Conservation (phyloP, 129 eudicot species). For the Pittosporum tobira region DNA sequence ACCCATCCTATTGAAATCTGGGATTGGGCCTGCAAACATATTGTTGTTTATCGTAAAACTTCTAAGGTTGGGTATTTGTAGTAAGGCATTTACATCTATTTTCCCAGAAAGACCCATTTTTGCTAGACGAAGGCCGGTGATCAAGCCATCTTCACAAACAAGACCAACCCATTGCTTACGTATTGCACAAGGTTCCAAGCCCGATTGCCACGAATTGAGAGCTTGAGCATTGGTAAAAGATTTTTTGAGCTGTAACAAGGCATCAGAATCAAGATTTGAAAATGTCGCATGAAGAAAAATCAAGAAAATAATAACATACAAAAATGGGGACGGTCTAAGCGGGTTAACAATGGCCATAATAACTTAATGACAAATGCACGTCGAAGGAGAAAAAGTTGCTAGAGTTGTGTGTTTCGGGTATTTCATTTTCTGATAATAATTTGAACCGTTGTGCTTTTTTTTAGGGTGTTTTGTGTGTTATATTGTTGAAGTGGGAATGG, state of each 20-base stretch:
- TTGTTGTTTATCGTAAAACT: slow-evolving; percentile 22
- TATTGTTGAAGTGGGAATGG: slow-evolving; percentile 11
- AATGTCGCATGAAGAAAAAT: not conserved
- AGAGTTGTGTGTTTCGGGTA: slow-evolving; percentile 8
- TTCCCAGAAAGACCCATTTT: slow-evolving; percentile 32
- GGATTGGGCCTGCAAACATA: slow-evolving; percentile 34
- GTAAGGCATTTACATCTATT: slow-evolving; percentile 32
- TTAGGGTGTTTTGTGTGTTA: slow-evolving; percentile 19
- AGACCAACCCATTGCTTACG: slow-evolving; percentile 23
- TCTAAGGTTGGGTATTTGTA: slow-evolving; percentile 17
- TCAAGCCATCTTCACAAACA: slow-evolving; percentile 17
- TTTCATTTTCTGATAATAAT: not conserved
- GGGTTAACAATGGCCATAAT: not conserved
- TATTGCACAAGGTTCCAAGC: slow-evolving; percentile 22
- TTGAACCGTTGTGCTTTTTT: slow-evolving; percentile 21
- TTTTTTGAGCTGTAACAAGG: slow-evolving; percentile 26
- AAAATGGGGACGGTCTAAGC: not conserved
- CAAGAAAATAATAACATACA: not conserved
- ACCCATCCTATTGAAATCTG: slow-evolving; percentile 22
- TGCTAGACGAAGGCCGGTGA: slow-evolving; percentile 18
- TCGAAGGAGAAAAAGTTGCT: not conserved
- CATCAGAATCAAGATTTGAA: slow-evolving; percentile 21
- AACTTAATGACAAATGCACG: not conserved
- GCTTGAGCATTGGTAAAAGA: slow-evolving; percentile 18
- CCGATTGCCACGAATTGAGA: slow-evolving; percentile 34